Evolutionary conservation across 1,284 basidiomycete genomes (phyloP), one percentile per base, ranked within the genome.

Genomic region (Ceratobasidium sp.): DNA sequence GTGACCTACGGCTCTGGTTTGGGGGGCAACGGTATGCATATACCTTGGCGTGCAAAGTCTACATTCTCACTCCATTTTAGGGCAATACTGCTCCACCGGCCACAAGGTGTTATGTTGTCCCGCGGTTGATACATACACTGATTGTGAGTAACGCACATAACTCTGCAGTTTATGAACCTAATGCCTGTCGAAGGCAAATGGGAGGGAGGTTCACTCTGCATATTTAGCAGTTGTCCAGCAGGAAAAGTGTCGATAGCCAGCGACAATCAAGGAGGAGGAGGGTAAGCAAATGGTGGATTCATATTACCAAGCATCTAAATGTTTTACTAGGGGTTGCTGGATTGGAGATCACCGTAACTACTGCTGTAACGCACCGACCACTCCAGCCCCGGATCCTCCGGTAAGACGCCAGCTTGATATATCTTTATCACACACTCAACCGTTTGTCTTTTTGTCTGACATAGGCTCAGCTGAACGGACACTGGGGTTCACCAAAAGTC

Each of bases 31-130:
- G 57, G 57, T 59, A n/a, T 6, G 57, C 23, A 54, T 21, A 28
- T 30, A 2, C 21, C 16, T 18, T 13, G 38, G n/a, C 16, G 38
- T 26, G 18, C 18, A 8, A 43, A 13, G 14, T 43, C 32, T 59
- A 13, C 14, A 30, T 8, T 21, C 57, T 43, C 21, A 35, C 4
- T 14, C n/a, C 2, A 14, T n/a, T 21, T 3, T 14, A 59, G 57
- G 57, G 13, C n/a, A 59, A 43, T 32, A 30, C 18, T 59, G 57
- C 18, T 59, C 7, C 3, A 59, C 38, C n/a, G 57, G 57, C 18
- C 57, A 59, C 57, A 59, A 59, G 38, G 57, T 59, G 6, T 41
- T 59, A 11, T 59, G 57, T 41, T 59, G 57, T 35, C 57, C 57
- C 16, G 21, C 57, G 18, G 38, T 4, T 9, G 44, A 32, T 0